phyloP scores from a whole-genome alignment of 176 grass and related monocot species.

The Avena atlantica region DNA sequence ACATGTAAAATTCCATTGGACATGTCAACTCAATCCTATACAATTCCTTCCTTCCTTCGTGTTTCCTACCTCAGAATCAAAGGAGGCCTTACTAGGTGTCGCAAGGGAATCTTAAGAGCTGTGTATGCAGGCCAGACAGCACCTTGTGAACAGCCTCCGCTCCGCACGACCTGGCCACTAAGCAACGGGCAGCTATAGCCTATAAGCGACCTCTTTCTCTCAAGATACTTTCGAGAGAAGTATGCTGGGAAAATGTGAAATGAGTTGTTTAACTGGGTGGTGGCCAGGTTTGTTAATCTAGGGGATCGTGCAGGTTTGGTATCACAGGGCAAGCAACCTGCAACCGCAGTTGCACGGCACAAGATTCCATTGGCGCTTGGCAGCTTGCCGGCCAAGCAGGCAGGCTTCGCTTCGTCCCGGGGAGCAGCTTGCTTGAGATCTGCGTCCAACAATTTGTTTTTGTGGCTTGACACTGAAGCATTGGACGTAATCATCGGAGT shows the following conservation, averaged over 20 bases:
- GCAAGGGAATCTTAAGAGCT: conserved; percentile 27
- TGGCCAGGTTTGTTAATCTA: conserved; percentile 14
- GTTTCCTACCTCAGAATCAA: too few relatives aligned
- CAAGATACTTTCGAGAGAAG: neutral
- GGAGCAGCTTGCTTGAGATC: conserved; percentile 43
- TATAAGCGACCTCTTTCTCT: too few relatives aligned
- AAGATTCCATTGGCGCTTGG: conserved; percentile 1
- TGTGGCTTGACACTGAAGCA: too few relatives aligned
- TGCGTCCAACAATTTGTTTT: too few relatives aligned
- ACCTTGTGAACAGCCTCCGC: neutral
- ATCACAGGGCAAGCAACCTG: neutral
- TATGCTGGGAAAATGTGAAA: neutral
- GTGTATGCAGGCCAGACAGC: conserved; percentile 37
- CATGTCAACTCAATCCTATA: too few relatives aligned
- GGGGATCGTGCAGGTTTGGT: neutral
- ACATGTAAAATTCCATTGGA: too few relatives aligned
- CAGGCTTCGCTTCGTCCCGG: conserved; percentile 2
- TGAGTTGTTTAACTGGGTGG: conserved; percentile 1
- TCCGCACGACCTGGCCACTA: neutral
- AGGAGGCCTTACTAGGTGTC: neutral
- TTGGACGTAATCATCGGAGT: too few relatives aligned
- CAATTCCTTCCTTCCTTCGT: too few relatives aligned
- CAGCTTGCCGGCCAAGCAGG: conserved; percentile 5
- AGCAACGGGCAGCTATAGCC: neutral
- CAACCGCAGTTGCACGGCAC: neutral